Evolutionary conservation across 2,329 filamentous ascomycete species (phyloP), one percentile per base, ranked within the genome.

Genomic region (Colletotrichum zoysiae): DNA sequence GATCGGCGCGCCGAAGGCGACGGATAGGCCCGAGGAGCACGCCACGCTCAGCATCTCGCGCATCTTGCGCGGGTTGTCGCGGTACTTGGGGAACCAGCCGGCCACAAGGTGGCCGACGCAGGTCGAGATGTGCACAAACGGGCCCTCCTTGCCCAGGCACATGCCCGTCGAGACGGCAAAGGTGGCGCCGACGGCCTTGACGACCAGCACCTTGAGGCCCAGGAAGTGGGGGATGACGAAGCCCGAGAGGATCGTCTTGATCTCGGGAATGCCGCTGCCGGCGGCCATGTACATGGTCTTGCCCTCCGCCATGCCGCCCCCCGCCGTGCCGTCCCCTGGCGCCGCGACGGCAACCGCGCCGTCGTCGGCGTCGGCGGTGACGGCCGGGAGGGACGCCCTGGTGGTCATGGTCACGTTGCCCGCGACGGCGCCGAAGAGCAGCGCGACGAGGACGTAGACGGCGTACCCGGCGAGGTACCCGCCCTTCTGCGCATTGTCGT

Each of bases 1-100:
- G 63, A 90, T 89, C 0, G 89, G 89, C 26, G 89, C 88, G 7
- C 89, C 89, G 74, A 90, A 91, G 0, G 88, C 89, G 0, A 90
- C 89, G 23, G 86, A 87, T 59, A 91, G 78, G 2, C 88, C 89
- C 16, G 87, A 82, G 0, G 88, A 87, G 73, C 87, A 89, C 2
- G 87, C 86, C 3, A 88, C 87, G 56, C 86, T 86, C 14, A 90
- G 81, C 76, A 90, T 84, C 78, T 90, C 88, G 14, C 88, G 80
- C 81, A 89, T 84, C 77, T 89, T 89, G 51, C 87, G 80, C 11
- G 86, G 86, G 76, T 90, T 90, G 11, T 86, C 81, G n/a, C 81
- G 79, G 76, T 90, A 90, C 75, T 89, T 90, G 0, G 86, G 85
- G 55, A 90, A 86, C n/a, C 79, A 71, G 23, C 76, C 82, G 11